These are phyloP conservation scores for Sugiyamaella mastotermitis DNA, from an alignment of 805 yeast genomes.

Conservation along the genomic window DNA sequence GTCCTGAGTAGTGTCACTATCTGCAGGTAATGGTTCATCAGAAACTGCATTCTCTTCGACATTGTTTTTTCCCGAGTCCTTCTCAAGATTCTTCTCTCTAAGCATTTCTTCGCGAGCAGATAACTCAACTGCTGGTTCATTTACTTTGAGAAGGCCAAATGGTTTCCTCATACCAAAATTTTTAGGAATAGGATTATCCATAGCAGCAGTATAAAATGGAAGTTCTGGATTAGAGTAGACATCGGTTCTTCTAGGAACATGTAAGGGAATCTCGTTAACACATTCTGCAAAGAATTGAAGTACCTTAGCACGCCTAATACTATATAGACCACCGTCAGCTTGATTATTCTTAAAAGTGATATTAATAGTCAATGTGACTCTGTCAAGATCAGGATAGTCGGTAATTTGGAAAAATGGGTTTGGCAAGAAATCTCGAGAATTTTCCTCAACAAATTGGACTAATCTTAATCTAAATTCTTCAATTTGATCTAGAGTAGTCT, in stretches of 20 bases:
- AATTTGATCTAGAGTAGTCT: conserved; percentile 31
- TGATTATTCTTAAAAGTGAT: conserved; percentile 28
- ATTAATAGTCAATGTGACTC: conserved; percentile 25
- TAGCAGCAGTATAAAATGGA: conserved; percentile 20
- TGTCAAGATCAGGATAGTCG: conserved; percentile 31
- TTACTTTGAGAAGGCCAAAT: conserved; percentile 1
- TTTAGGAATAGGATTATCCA: neutral
- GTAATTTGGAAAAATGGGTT: conserved; percentile 29
- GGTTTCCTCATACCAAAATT: neutral
- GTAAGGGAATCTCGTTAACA: conserved; percentile 30
- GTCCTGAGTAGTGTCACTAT: neutral
- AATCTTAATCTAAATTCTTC: conserved; percentile 27
- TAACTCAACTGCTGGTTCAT: neutral
- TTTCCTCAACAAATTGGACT: conserved; percentile 26
- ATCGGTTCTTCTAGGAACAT: conserved; percentile 32
- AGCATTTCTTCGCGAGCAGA: no score
- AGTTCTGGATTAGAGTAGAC: conserved; percentile 28
- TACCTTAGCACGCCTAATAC: conserved; percentile 27
- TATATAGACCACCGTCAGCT: conserved; percentile 27
- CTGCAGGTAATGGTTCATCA: conserved; percentile 1
- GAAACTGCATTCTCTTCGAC: conserved; percentile 4
- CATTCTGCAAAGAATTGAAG: conserved; percentile 27
- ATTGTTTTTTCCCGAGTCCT: neutral
- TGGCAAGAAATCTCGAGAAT: conserved; percentile 33
- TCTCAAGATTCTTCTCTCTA: no score